These are phyloP conservation scores for Hypoxylon sp. DNA, from an alignment of 2,329 filamentous ascomycete species.

Conservation along the genomic window DNA sequence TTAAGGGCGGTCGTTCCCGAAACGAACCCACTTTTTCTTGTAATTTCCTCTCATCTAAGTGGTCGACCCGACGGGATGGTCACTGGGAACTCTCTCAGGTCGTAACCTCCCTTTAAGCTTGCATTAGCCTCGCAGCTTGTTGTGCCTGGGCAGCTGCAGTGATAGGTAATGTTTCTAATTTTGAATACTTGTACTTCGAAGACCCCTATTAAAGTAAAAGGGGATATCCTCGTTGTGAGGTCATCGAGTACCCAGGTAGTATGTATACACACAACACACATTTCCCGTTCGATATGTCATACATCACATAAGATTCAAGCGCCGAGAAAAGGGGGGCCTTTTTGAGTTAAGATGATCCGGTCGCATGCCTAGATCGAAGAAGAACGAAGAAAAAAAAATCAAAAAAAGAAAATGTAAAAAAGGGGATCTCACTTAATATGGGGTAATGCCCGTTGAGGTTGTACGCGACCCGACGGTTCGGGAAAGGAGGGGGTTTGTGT, in stretches of 20 bases:
- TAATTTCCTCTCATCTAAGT: constrained; percentile 35
- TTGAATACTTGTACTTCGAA: constrained; percentile 14
- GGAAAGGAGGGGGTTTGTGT: constrained; percentile 42
- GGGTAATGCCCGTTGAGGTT: constrained; percentile 35
- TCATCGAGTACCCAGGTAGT: constrained; percentile 10
- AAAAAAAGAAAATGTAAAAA: constrained; percentile 24
- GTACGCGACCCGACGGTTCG: constrained; percentile 46
- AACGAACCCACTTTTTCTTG: constrained; percentile 34
- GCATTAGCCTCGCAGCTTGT: constrained; percentile 46
- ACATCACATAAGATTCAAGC: constrained; percentile 6
- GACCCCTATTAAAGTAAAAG: constrained; percentile 29
- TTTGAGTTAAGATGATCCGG: constrained; percentile 4
- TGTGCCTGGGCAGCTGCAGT: constrained; percentile 38
- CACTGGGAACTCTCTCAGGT: constrained; percentile 41
- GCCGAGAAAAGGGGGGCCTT: neutral
- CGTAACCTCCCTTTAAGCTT: constrained; percentile 47
- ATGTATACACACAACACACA: neutral
- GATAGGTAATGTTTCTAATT: constrained; percentile 42
- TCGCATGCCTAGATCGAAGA: constrained; percentile 21
- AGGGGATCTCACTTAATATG: constrained; percentile 41
- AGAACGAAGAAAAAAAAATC: constrained; percentile 14
- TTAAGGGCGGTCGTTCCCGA: constrained; percentile 44
- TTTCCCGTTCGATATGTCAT: constrained; percentile 11
- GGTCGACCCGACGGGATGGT: constrained; percentile 48
- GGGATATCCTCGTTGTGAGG: constrained; percentile 24